A percentile compares a stretch with the other conserved stretches of the same genome.
Evolutionary conservation across 2,329 filamentous ascomycete species (phyloP).

Genomic region (Fusarium liriodendri): DNA sequence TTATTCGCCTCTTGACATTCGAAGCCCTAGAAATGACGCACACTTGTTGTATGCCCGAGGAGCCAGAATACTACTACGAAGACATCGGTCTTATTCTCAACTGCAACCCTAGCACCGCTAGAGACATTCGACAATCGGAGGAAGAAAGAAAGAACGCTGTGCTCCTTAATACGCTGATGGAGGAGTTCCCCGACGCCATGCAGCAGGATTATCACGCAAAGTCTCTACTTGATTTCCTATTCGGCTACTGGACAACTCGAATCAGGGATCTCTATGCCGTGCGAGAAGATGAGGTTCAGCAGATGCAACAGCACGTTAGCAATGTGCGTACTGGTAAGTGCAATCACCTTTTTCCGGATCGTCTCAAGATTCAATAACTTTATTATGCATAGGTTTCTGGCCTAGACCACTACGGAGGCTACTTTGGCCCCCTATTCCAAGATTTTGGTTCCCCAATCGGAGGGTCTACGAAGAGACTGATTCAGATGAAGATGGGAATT

Average conservation of each 20-base stretch:
- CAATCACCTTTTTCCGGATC: too few species aligned
- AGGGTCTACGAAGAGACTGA: too few species aligned
- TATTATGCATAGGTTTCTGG: neutral
- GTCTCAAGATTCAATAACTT: neutral
- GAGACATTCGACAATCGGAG: neutral
- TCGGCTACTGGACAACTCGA: neutral
- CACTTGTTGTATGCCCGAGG: neutral
- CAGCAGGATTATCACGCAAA: neutral
- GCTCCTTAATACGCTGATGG: neutral
- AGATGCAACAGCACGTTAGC: neutral
- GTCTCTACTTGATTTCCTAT: neutral
- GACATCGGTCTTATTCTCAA: neutral
- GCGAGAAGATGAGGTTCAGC: neutral
- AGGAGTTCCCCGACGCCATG: neutral
- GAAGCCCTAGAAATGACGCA: neutral
- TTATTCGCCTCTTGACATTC: neutral
- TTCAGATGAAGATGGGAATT: too few species aligned
- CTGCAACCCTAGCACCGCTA: neutral
- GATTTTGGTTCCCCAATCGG: too few species aligned
- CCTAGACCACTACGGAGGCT: neutral
- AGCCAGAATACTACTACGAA: accelerated
- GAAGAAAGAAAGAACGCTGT: neutral
- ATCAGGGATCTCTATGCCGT: neutral
- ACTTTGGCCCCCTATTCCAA: neutral
- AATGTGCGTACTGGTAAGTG: neutral